Percentiles rank a stretch among this genome's conserved stretches.
Conservation (phyloP, 2,329 filamentous ascomycete genomes). For the Colletotrichum aenigma region DNA sequence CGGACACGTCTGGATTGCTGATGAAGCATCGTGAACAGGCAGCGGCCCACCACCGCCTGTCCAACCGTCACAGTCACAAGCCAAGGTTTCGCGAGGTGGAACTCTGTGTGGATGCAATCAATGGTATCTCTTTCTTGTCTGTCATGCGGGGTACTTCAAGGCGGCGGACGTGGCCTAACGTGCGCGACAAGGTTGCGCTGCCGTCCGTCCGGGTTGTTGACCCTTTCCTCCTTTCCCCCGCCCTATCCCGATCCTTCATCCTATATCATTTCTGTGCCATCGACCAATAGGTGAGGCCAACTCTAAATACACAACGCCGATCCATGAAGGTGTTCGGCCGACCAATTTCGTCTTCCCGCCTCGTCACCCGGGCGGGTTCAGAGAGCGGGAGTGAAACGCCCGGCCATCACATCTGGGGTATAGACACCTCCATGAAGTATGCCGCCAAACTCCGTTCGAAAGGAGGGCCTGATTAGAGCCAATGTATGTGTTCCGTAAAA, state of each 20-base stretch:
- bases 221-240: not conserved
- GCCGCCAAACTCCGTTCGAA: slow-evolving; percentile 6
- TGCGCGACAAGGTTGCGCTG: not conserved
- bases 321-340: slow-evolving; percentile 15
- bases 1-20: not conserved
- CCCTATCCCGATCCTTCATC: not conserved
- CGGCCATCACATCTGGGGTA: slow-evolving; percentile 15
- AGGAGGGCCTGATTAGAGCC: not conserved
- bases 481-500: not conserved
- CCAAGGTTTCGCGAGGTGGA: not conserved
- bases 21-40: not conserved
- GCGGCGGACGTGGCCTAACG: not conserved
- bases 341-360: not conserved
- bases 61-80: not conserved
- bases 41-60: not conserved
- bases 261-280: not conserved
- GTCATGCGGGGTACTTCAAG: not conserved
- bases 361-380: not conserved
- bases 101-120: not conserved
- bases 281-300: not conserved
- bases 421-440: slow-evolving; percentile 12
- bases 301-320: slow-evolving; percentile 19
- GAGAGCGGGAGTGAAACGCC: not conserved
- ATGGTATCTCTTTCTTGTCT: not conserved
- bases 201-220: not conserved